phyloP scores from a whole-genome alignment of 1,284 basidiomycete genomes.

The Leccinum cinnamomeum region DNA sequence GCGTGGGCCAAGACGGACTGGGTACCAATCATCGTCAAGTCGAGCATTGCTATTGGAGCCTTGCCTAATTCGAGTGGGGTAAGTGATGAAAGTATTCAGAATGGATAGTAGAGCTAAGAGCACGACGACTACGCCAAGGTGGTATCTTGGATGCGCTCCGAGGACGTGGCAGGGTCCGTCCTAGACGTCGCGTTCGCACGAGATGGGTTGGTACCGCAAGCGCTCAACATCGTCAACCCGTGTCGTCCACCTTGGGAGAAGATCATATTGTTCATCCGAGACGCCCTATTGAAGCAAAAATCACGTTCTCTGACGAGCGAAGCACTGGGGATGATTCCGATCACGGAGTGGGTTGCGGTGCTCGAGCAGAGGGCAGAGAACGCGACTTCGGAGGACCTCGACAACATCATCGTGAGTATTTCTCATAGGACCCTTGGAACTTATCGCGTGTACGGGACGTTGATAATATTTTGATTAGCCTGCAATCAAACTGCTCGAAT shows the following conservation, averaged over 20 bases:
- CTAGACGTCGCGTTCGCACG: conserved; percentile 25
- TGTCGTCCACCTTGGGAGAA: conserved; percentile 14
- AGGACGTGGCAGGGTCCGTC: conserved; percentile 21
- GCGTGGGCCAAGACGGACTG: conserved; percentile 37
- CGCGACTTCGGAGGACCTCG: conserved; percentile 11
- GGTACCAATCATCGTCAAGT: conserved; percentile 35
- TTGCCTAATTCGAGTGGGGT: conserved; percentile 14
- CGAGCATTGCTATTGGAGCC: conserved; percentile 25
- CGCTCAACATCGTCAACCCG: conserved; percentile 27
- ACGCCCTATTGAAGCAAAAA: conserved; percentile 11
- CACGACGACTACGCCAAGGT: conserved; percentile 9
- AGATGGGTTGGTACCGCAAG: conserved; percentile 1
- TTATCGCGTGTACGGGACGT: background rate
- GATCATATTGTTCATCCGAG: conserved; percentile 17
- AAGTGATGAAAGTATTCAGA: background rate
- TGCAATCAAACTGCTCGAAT: conserved; percentile 29
- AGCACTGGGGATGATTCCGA: conserved; percentile 12
- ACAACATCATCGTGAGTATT: conserved; percentile 17
- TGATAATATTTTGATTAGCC: conserved; percentile 17
- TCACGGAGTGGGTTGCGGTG: conserved; percentile 20
- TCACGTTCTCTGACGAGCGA: background rate
- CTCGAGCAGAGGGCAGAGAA: conserved; percentile 17
- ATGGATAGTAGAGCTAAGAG: background rate
- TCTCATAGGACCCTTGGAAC: background rate
- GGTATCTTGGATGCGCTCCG: conserved; percentile 27